Evolutionary conservation across 2,329 filamentous ascomycete species (phyloP).

Genomic region (Ampelomyces quisqualis): DNA sequence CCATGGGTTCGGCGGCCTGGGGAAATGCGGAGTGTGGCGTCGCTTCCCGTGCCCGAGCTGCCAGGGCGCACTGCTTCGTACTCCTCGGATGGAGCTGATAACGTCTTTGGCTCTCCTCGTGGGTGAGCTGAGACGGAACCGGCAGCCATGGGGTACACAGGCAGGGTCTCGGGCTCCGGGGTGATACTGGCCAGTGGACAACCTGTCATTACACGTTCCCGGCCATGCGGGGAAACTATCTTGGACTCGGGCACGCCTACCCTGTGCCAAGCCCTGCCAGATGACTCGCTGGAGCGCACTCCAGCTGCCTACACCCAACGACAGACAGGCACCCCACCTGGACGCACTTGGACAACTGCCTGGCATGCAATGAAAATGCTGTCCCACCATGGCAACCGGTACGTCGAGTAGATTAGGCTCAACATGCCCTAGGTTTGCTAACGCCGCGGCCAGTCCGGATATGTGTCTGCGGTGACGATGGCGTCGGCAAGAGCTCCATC

Average conservation of each 20-base stretch:
- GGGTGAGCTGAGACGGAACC: not conserved
- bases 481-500: slow-evolving; percentile 56
- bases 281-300: not conserved
- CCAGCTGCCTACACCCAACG: not conserved
- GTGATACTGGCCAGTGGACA: too few relatives aligned
- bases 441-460: slow-evolving; percentile 67
- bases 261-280: not conserved
- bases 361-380: slow-evolving; percentile 21
- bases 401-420: too few relatives aligned
- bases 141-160: not conserved
- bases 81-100: too few relatives aligned
- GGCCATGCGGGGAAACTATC: slow-evolving; percentile 4
- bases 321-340: not conserved
- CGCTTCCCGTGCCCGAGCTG: not conserved
- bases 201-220: too few relatives aligned
- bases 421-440: too few relatives aligned
- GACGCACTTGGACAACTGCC: not conserved
- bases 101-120: too few relatives aligned
- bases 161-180: not conserved
- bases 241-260: not conserved
- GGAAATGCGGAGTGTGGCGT: slow-evolving; percentile 5
- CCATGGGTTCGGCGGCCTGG: slow-evolving; percentile 2
- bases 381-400: slow-evolving; percentile 31
- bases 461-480: slow-evolving; percentile 94
- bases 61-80: too few relatives aligned